Conservation (phyloP, 306 rosid genomes). For the Fagus crenata region DNA sequence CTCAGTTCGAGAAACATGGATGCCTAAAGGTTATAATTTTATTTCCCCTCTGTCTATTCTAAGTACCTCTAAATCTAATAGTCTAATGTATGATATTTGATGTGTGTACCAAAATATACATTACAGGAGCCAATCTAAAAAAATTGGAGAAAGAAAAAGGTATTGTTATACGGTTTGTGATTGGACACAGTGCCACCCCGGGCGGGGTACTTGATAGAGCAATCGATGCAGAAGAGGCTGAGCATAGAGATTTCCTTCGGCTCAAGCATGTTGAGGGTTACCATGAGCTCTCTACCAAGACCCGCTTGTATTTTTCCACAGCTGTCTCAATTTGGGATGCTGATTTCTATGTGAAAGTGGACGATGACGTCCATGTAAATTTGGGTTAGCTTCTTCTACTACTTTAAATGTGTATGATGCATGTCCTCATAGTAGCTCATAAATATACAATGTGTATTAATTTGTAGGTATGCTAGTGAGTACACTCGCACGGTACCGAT, state of each 20-base stretch:
- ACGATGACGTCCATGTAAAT: slow-evolving; percentile 84
- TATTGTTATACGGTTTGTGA: slow-evolving; percentile 76
- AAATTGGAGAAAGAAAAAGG: slow-evolving; percentile 80
- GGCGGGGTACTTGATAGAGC: slow-evolving; percentile 68
- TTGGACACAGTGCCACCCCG: slow-evolving; percentile 66
- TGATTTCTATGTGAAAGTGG: slow-evolving; percentile 81
- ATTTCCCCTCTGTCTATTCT: not conserved
- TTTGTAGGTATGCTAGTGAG: slow-evolving; percentile 48
- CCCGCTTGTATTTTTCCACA: slow-evolving; percentile 70
- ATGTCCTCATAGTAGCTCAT: too few relatives aligned
- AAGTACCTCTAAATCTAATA: not conserved
- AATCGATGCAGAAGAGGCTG: slow-evolving; percentile 68
- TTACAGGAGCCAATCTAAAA: slow-evolving; percentile 52
- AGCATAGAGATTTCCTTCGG: slow-evolving; percentile 69
- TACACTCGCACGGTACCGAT: slow-evolving; percentile 58
- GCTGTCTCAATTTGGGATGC: slow-evolving; percentile 80
- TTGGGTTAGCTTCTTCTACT: slow-evolving; percentile 38
- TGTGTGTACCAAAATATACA: not conserved
- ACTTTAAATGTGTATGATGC: too few relatives aligned
- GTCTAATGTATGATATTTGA: too few relatives aligned
- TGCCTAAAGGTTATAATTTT: slow-evolving; percentile 55
- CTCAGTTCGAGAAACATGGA: slow-evolving; percentile 77
- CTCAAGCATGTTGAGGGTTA: slow-evolving; percentile 82
- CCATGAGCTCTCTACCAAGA: slow-evolving; percentile 82
- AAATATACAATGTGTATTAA: not conserved